A percentile compares a stretch with the other conserved stretches of the same genome.
Evolutionary conservation across 139 green algal genomes (phyloP).

Genomic region (Gonium pectorale): DNA sequence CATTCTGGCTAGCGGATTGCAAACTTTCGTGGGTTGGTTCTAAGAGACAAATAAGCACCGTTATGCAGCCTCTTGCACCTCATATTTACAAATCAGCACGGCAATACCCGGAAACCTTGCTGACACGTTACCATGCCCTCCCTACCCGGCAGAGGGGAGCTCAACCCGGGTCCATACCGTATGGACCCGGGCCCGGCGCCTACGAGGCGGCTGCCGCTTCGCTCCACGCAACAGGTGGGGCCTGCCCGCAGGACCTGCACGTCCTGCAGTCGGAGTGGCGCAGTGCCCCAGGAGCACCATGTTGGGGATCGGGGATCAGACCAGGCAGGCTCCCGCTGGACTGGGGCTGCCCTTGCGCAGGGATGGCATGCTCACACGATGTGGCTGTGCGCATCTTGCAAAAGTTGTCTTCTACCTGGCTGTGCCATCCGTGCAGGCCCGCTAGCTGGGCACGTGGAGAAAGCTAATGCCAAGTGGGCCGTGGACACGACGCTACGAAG

Average conservation of each 20-base stretch:
- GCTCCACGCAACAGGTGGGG: no score
- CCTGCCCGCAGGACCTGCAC: no score
- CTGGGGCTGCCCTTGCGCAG: not conserved
- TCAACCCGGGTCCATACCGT: no score
- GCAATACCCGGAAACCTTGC: not conserved
- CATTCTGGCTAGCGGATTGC: not conserved
- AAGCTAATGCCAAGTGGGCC: conserved; percentile 15
- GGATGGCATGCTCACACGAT: not conserved
- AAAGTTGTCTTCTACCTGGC: not conserved
- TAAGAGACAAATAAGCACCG: not conserved
- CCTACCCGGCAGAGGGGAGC: no score
- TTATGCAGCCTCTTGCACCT: not conserved
- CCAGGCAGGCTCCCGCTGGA: no score
- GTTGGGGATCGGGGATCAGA: no score
- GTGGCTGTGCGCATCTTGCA: not conserved
- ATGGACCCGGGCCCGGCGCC: no score
- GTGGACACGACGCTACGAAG: not conserved
- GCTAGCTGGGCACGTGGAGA: not conserved
- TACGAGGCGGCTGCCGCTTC: no score
- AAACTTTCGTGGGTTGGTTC: not conserved
- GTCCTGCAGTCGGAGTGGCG: no score
- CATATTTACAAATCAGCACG: not conserved
- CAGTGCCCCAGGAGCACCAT: no score
- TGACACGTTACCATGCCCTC: no score
- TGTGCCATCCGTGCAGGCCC: no score